phyloP scores from a whole-genome alignment of 768 basidiomycete species.

The Porphyrellus cyaneotinctus region DNA sequence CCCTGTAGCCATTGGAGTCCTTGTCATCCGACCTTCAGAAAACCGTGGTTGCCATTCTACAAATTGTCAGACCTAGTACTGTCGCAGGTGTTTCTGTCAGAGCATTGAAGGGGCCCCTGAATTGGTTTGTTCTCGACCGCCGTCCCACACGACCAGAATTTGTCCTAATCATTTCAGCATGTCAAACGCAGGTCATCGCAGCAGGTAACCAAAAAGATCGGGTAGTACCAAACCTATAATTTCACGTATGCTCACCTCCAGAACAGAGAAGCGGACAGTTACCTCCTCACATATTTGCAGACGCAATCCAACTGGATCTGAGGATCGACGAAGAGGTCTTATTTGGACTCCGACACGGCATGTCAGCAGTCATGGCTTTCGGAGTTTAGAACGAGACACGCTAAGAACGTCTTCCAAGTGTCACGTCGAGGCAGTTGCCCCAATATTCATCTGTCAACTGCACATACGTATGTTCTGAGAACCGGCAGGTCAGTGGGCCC shows the following conservation, averaged over 20 bases:
- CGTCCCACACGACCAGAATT: background rate
- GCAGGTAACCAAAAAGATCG: background rate
- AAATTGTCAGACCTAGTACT: slow-evolving; percentile 2
- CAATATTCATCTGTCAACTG: too few species aligned
- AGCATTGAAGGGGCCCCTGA: background rate
- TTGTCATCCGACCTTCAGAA: background rate
- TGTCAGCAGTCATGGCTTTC: background rate
- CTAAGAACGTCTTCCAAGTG: too few species aligned
- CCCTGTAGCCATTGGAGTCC: background rate
- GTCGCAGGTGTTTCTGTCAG: background rate
- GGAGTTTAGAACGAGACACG: background rate
- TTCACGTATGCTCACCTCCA: background rate
- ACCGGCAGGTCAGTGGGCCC: too few species aligned
- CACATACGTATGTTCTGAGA: too few species aligned
- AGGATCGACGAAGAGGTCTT: too few species aligned
- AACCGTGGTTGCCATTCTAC: background rate
- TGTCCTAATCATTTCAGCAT: background rate
- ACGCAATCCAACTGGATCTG: too few species aligned
- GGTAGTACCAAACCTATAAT: background rate
- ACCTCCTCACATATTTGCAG: too few species aligned
- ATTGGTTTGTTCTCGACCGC: background rate
- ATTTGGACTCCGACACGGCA: background rate
- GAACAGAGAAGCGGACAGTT: background rate
- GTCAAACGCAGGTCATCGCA: background rate
- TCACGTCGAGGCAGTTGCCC: too few species aligned